Evolutionary conservation across 306 rosid species (phyloP).

Genomic region (Bauhinia variegata): DNA sequence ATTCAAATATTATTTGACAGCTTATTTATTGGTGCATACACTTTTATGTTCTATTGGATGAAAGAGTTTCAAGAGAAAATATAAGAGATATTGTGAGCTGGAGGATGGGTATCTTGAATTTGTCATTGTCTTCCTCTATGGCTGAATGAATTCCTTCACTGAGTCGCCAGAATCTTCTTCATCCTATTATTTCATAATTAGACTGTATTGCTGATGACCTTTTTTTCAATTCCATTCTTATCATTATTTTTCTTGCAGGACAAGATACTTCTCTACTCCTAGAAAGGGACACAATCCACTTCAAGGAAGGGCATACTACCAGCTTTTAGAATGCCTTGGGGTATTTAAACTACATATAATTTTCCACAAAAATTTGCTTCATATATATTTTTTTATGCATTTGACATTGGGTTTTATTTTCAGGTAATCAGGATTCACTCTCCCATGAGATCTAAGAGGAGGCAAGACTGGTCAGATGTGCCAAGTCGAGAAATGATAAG

Average conservation of each 20-base stretch:
- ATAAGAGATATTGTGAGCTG: background rate
- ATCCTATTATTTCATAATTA: slow-evolving; percentile 11
- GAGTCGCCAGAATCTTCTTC: slow-evolving; percentile 23
- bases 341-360: slow-evolving; percentile 51
- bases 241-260: slow-evolving; percentile 55
- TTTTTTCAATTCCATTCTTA: slow-evolving; percentile 19
- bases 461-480: slow-evolving; percentile 89
- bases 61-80: background rate
- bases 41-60: background rate
- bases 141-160: slow-evolving; percentile 15
- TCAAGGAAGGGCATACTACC: slow-evolving; percentile 99
- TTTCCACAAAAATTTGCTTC: slow-evolving; percentile 10
- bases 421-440: slow-evolving; percentile 97
- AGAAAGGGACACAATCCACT: slow-evolving; percentile 99
- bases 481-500: slow-evolving; percentile 73
- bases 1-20: background rate
- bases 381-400: slow-evolving; percentile 7
- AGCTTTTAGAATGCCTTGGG: slow-evolving; percentile 97
- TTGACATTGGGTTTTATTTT: slow-evolving; percentile 32
- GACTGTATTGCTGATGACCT: background rate
- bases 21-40: slow-evolving; percentile 3
- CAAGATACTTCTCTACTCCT: slow-evolving; percentile 89
- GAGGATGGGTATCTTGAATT: slow-evolving; percentile 12
- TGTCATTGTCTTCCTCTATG: slow-evolving; percentile 5
- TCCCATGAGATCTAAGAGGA: slow-evolving; percentile 91